Percentiles rank a stretch among this genome's conserved stretches.
phyloP scores from a whole-genome alignment of 2,329 filamentous ascomycete genomes.

The Piedraia hortae region DNA sequence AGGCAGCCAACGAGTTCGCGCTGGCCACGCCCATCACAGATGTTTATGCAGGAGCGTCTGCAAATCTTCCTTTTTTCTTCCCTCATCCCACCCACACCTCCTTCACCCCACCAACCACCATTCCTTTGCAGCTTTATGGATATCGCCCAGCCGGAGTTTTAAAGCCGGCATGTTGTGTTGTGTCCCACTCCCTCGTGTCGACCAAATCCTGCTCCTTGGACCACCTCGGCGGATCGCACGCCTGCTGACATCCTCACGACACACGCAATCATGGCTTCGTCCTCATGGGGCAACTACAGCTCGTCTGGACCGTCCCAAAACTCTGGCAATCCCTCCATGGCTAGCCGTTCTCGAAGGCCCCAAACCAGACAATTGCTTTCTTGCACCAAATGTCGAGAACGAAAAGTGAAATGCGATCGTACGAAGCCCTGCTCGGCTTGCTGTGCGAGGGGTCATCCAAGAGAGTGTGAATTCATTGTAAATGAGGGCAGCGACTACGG shows the following conservation, averaged over 20 bases:
- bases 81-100: too few relatives aligned
- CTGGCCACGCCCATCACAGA: too few relatives aligned
- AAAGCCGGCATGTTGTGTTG: conserved; percentile 1
- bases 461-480: conserved; percentile 20
- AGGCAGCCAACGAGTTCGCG: too few relatives aligned
- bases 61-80: too few relatives aligned
- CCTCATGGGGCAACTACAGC: conserved; percentile 3
- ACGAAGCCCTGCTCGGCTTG: conserved; percentile 23
- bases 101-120: too few relatives aligned
- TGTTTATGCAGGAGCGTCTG: too few relatives aligned
- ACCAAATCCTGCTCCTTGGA: neutral
- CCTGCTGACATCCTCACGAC: conserved; percentile 9
- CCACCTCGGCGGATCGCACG: conserved; percentile 2
- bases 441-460: conserved; percentile 20
- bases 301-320: conserved; percentile 4
- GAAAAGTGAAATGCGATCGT: conserved; percentile 24
- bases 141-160: too few relatives aligned
- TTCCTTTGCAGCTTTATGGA: too few relatives aligned
- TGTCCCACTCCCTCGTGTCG: neutral
- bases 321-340: conserved; percentile 12
- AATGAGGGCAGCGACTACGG: conserved; percentile 20
- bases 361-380: conserved; percentile 19
- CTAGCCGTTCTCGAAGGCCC: too few relatives aligned
- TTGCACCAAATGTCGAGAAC: conserved; percentile 22
- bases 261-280: conserved; percentile 7